Conservation (phyloP, 176 grass and related monocot species). For the Triticum urartu region DNA sequence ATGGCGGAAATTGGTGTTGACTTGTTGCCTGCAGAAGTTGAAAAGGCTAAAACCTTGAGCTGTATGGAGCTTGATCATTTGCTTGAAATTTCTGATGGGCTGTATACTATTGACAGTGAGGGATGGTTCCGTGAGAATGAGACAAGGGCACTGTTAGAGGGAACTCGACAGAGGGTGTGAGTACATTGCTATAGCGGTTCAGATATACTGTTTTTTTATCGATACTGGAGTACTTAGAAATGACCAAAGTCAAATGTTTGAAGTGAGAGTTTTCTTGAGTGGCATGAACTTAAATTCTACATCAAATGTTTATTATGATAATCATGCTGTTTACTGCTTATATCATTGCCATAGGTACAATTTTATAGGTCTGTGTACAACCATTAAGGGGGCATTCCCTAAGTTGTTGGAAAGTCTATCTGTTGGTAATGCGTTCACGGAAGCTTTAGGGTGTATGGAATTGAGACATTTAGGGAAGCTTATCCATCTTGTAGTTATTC, state of each 20-base stretch:
- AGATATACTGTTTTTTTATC: not conserved
- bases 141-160: slow-evolving; percentile 61
- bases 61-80: slow-evolving; percentile 48
- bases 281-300: not conserved
- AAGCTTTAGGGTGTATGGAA: slow-evolving; percentile 60
- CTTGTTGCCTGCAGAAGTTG: slow-evolving; percentile 34
- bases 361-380: slow-evolving; percentile 49
- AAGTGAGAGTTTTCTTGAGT: not conserved
- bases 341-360: slow-evolving; percentile 40
- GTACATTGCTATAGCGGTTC: not conserved
- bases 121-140: slow-evolving; percentile 42
- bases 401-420: slow-evolving; percentile 37
- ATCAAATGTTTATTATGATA: not conserved
- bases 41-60: slow-evolving; percentile 52
- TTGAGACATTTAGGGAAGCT: slow-evolving; percentile 48
- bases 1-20: slow-evolving; percentile 10
- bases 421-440: slow-evolving; percentile 43
- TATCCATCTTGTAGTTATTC: slow-evolving; percentile 54
- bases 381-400: slow-evolving; percentile 48
- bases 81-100: slow-evolving; percentile 49
- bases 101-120: slow-evolving; percentile 21
- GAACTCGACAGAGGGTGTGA: slow-evolving; percentile 58
- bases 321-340: not conserved
- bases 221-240: not conserved
- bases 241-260: not conserved